A percentile compares a stretch with the other conserved stretches of the same genome.
Evolutionary conservation across 2,329 filamentous ascomycete genomes (phyloP).

Genomic region (Ceratocystis harringtonii): DNA sequence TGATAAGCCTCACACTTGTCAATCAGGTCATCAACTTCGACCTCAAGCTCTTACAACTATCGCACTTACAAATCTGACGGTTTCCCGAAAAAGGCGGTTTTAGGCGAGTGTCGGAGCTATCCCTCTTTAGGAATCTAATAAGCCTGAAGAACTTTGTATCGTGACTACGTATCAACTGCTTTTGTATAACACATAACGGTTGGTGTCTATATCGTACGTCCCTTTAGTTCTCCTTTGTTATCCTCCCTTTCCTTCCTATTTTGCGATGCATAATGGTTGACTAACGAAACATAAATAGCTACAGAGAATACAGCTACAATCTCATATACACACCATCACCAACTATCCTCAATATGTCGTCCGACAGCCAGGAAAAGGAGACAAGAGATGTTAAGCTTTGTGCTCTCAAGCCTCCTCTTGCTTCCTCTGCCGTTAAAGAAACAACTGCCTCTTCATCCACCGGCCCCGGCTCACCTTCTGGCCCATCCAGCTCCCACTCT

Average conservation of each 20-base stretch:
- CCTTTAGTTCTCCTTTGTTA: neutral
- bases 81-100: neutral
- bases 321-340: neutral
- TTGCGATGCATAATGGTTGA: neutral
- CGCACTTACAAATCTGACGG: neutral
- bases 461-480: neutral
- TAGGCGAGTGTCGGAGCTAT: neutral
- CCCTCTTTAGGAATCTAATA: neutral
- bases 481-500: conserved; percentile 5
- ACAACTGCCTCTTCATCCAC: neutral
- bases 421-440: neutral
- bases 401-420: neutral
- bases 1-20: neutral
- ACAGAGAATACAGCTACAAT: neutral
- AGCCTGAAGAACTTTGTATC: neutral
- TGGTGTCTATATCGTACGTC: neutral
- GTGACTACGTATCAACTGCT: neutral
- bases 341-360: neutral
- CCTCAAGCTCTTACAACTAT: conserved; percentile 1
- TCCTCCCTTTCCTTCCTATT: neutral
- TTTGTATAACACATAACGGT: neutral
- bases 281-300: neutral
- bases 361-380: neutral
- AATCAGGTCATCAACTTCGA: neutral
- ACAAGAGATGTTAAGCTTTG: neutral